These are phyloP conservation scores for Diaporthe ilicicola DNA, from an alignment of 2,329 filamentous ascomycete species.

Conservation along the genomic window DNA sequence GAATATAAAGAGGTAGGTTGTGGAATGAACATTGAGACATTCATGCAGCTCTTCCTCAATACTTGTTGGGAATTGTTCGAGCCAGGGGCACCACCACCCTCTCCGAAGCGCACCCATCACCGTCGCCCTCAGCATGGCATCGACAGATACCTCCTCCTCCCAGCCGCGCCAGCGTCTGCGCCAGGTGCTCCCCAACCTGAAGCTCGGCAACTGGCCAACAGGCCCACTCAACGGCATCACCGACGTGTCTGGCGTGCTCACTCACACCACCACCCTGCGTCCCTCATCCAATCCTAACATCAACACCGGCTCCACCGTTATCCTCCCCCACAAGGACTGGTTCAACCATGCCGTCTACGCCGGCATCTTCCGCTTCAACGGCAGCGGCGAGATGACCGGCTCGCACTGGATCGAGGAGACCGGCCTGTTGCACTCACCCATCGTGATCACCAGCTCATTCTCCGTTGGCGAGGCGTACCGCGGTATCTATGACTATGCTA, in stretches of 20 bases:
- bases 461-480: constrained; percentile 66
- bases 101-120: not conserved
- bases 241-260: constrained; percentile 58
- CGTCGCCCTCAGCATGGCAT: not conserved
- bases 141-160: constrained; percentile 19
- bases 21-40: not conserved
- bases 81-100: not conserved
- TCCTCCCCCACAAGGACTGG: constrained; percentile 56
- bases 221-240: constrained; percentile 60
- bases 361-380: constrained; percentile 69
- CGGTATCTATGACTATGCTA: constrained; percentile 65
- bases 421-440: constrained; percentile 65
- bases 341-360: constrained; percentile 54
- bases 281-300: constrained; percentile 36
- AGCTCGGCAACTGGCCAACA: constrained; percentile 52
- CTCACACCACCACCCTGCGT: constrained; percentile 54
- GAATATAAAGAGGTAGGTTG: not conserved
- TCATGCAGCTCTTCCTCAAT: not conserved
- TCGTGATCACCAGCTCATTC: constrained; percentile 67
- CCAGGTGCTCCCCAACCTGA: constrained; percentile 53
- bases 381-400: constrained; percentile 69
- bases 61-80: not conserved
- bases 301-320: constrained; percentile 60
- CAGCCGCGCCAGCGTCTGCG: constrained; percentile 47
- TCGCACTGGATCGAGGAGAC: constrained; percentile 70